Evolutionary conservation across 2,329 filamentous ascomycete species (phyloP).

Genomic region (Corniculantispora saksenae): DNA sequence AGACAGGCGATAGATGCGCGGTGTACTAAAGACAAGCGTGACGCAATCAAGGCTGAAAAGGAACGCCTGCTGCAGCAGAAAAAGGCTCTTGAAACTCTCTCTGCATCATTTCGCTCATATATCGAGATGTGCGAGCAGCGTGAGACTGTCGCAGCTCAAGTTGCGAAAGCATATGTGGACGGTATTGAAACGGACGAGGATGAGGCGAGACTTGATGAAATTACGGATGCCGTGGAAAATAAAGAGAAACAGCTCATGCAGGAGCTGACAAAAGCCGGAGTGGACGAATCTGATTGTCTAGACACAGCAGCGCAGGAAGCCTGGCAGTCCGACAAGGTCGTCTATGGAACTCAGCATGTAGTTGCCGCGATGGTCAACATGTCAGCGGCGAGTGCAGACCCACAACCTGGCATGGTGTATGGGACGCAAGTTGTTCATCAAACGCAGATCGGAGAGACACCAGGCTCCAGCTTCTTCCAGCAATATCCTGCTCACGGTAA

Average conservation of each 20-base stretch:
- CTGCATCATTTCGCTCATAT: constrained; percentile 44
- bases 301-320: constrained; percentile 26
- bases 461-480: constrained; percentile 28
- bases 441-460: constrained; percentile 46
- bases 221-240: constrained; percentile 46
- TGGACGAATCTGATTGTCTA: constrained; percentile 44
- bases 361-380: constrained; percentile 33
- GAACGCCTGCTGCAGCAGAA: constrained; percentile 49
- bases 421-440: constrained; percentile 53
- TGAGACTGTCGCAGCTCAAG: constrained; percentile 47
- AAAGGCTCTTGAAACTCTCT: constrained; percentile 43
- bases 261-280: constrained; percentile 45
- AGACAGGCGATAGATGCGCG: constrained; percentile 48
- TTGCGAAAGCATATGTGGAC: constrained; percentile 53
- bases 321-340: constrained; percentile 24
- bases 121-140: constrained; percentile 43
- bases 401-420: constrained; percentile 32
- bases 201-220: constrained; percentile 50
- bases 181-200: constrained; percentile 54
- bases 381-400: constrained; percentile 36
- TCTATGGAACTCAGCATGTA: constrained; percentile 48
- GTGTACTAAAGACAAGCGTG: constrained; percentile 46
- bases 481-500: neutral
- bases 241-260: constrained; percentile 45
- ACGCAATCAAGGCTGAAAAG: constrained; percentile 51